These are phyloP conservation scores for Penicillium palitans DNA, from an alignment of 2,329 filamentous ascomycete genomes.

Conservation along the genomic window DNA sequence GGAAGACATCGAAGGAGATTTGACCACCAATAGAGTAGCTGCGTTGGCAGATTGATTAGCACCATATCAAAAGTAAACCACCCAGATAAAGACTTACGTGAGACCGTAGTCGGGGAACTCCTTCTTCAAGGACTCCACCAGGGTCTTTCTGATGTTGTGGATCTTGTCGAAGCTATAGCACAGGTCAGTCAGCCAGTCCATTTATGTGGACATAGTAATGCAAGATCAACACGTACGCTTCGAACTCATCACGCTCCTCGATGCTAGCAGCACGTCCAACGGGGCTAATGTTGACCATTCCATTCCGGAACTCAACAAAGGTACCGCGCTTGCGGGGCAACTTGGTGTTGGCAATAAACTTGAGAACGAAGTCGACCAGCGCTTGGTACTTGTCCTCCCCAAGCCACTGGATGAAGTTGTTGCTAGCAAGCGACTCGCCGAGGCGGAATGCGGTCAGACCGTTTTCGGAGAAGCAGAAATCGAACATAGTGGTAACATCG, in stretches of 20 bases:
- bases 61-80: conserved; percentile 7
- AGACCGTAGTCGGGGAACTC: conserved; percentile 80
- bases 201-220: neutral
- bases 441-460: conserved; percentile 87
- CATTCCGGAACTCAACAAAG: conserved; percentile 66
- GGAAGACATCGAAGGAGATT: conserved; percentile 98
- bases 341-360: conserved; percentile 62
- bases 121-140: conserved; percentile 75
- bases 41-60: conserved; percentile 9
- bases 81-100: conserved; percentile 62
- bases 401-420: conserved; percentile 88
- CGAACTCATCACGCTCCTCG: conserved; percentile 77
- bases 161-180: conserved; percentile 66
- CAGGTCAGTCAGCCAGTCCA: conserved; percentile 11
- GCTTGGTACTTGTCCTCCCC: conserved; percentile 75
- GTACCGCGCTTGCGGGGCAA: conserved; percentile 65
- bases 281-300: conserved; percentile 67
- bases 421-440: conserved; percentile 71
- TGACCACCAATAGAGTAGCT: conserved; percentile 94
- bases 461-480: conserved; percentile 98
- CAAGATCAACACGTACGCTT: conserved; percentile 49
- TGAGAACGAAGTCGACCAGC: conserved; percentile 59
- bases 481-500: conserved; percentile 80
- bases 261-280: conserved; percentile 75
- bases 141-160: conserved; percentile 71